Evolutionary conservation across 2,329 filamentous ascomycete genomes (phyloP).

Genomic region (Colletotrichum acutatum): DNA sequence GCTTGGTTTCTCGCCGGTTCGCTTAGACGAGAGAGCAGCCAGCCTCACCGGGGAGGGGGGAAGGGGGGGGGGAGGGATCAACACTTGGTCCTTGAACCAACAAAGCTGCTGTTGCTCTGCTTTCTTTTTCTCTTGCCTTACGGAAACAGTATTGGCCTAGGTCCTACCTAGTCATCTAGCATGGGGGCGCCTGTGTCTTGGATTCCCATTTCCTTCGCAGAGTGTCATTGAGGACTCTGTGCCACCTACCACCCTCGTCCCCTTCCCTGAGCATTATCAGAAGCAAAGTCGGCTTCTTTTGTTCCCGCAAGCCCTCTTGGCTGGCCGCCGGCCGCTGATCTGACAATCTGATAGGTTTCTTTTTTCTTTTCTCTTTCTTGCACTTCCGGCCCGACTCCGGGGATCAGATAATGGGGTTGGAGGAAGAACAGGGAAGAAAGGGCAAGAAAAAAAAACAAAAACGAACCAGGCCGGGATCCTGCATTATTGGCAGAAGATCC

Average conservation of each 20-base stretch:
- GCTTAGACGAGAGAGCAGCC: not conserved
- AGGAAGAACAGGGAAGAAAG: not conserved
- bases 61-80: not conserved
- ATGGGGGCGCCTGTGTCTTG: not conserved
- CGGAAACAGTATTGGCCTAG: too few species aligned
- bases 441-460: not conserved
- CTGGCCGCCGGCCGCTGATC: too few species aligned
- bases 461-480: not conserved
- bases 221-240: slow-evolving; percentile 4
- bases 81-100: slow-evolving; percentile 3
- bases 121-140: not conserved
- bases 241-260: not conserved
- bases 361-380: not conserved
- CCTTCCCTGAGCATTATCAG: slow-evolving; percentile 1
- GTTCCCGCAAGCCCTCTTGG: not conserved
- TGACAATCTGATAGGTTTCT: not conserved
- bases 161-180: too few species aligned
- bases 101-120: not conserved
- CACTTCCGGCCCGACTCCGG: not conserved
- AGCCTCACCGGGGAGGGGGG: not conserved
- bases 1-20: not conserved
- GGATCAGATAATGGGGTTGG: not conserved
- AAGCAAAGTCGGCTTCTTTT: not conserved
- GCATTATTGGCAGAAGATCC: slow-evolving; percentile 4
- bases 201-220: slow-evolving; percentile 22